phyloP scores from a whole-genome alignment of 2,329 filamentous ascomycete genomes.

The Periconia digitata region DNA sequence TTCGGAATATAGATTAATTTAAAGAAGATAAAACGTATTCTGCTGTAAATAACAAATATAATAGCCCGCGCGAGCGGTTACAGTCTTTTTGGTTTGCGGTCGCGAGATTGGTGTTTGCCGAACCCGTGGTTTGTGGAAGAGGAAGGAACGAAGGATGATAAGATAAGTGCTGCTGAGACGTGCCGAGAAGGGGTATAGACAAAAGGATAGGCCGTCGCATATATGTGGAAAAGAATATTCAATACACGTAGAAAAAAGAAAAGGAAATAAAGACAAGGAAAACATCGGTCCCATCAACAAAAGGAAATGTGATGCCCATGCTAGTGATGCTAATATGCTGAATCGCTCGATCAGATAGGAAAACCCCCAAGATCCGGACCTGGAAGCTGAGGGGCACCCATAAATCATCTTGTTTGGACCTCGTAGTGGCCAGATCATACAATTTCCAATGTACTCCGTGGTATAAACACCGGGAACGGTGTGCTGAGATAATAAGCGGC shows the following conservation, averaged over 20 bases:
- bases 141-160: conserved; percentile 7
- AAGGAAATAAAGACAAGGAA: conserved; percentile 13
- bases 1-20: not conserved
- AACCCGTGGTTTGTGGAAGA: conserved; percentile 19
- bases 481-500: conserved; percentile 15
- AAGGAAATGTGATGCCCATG: conserved; percentile 26
- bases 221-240: conserved; percentile 8
- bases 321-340: conserved; percentile 33
- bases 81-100: conserved; percentile 40
- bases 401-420: conserved; percentile 14
- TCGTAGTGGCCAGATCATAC: conserved; percentile 17
- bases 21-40: not conserved
- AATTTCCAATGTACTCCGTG: conserved; percentile 20
- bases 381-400: conserved; percentile 14
- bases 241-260: conserved; percentile 13
- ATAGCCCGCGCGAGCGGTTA: conserved; percentile 45
- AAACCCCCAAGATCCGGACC: conserved; percentile 13
- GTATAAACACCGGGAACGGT: conserved; percentile 12
- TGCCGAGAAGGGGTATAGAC: conserved; percentile 30
- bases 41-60: conserved; percentile 28
- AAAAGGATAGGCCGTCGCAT: conserved; percentile 28
- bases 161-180: conserved; percentile 8
- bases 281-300: conserved; percentile 9
- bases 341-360: conserved; percentile 18
- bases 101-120: not conserved